Evolutionary conservation across 495 filamentous ascomycete genomes (phyloP).

Genomic region (Tuber aestivum): DNA sequence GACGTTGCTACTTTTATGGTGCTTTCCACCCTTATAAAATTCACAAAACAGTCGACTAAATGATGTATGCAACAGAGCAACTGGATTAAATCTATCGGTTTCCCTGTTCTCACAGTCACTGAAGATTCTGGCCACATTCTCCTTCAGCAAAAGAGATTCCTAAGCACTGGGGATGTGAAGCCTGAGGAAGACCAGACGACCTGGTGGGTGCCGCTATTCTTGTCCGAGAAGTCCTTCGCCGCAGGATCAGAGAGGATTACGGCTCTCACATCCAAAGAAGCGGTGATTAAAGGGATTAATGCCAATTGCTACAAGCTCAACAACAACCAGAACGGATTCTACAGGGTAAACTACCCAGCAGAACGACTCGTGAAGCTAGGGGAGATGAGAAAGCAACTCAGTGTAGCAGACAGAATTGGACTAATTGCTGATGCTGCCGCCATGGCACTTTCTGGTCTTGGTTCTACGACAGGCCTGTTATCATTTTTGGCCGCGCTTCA

Average conservation of each 20-base stretch:
- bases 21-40: constrained; percentile 15
- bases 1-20: constrained; percentile 84
- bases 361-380: constrained; percentile 72
- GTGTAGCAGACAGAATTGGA: constrained; percentile 82
- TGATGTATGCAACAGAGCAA: constrained; percentile 51
- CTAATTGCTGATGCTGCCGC: constrained; percentile 87
- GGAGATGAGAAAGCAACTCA: constrained; percentile 62
- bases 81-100: constrained; percentile 93
- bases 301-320: constrained; percentile 90
- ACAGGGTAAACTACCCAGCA: constrained; percentile 84
- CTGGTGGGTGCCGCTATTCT: constrained; percentile 92
- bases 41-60: background rate
- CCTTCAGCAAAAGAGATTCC: constrained; percentile 77
- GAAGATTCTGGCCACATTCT: constrained; percentile 77
- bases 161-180: constrained; percentile 79
- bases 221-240: constrained; percentile 58
- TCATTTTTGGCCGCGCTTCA: constrained; percentile 74
- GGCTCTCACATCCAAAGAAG: constrained; percentile 68
- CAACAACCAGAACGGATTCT: constrained; percentile 79
- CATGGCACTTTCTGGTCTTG: constrained; percentile 77
- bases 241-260: constrained; percentile 46
- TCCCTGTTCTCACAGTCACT: constrained; percentile 77
- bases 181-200: constrained; percentile 76
- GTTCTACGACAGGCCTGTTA: constrained; percentile 70
- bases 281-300: constrained; percentile 66